These are phyloP conservation scores for Termitomyces sp. DNA, from an alignment of 1,284 basidiomycete genomes.

Conservation along the genomic window DNA sequence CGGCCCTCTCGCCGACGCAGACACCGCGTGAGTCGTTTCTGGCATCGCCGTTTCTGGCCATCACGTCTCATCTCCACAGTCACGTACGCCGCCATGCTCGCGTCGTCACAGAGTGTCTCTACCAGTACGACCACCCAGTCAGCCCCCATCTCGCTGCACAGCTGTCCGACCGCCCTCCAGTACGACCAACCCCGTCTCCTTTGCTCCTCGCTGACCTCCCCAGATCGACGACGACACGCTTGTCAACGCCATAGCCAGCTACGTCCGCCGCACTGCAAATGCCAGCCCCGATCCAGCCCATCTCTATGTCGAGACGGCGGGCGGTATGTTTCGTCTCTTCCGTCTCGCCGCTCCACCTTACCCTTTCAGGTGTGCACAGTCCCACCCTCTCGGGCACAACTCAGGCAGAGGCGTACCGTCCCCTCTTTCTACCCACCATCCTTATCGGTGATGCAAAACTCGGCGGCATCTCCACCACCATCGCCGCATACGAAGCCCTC, in stretches of 20 bases:
- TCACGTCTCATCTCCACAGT: constrained; percentile 41
- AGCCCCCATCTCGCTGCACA: constrained; percentile 88
- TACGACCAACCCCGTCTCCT: neutral
- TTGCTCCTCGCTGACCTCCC: neutral
- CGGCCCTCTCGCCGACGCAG: constrained; percentile 73
- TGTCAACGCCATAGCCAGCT: constrained; percentile 58
- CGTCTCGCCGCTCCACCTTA: neutral
- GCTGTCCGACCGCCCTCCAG: constrained; percentile 35
- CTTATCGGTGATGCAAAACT: constrained; percentile 86
- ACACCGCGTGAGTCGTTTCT: constrained; percentile 69
- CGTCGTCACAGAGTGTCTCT: constrained; percentile 73
- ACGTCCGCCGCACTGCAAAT: constrained; percentile 52
- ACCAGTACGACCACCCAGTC: constrained; percentile 84
- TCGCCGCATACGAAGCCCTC: constrained; percentile 91
- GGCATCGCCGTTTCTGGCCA: too few species aligned
- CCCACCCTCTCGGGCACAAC: constrained; percentile 84
- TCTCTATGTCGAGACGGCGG: constrained; percentile 92
- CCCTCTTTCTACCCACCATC: constrained; percentile 82
- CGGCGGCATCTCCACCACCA: constrained; percentile 93
- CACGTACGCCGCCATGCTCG: constrained; percentile 60
- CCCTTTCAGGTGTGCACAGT: constrained; percentile 79
- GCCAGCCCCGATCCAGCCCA: constrained; percentile 35
- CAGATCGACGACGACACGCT: constrained; percentile 63
- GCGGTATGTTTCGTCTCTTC: constrained; percentile 53
- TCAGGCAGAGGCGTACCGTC: constrained; percentile 81